phyloP scores from a whole-genome alignment of 2,329 filamentous ascomycete genomes.

The Fusarium anguioides region DNA sequence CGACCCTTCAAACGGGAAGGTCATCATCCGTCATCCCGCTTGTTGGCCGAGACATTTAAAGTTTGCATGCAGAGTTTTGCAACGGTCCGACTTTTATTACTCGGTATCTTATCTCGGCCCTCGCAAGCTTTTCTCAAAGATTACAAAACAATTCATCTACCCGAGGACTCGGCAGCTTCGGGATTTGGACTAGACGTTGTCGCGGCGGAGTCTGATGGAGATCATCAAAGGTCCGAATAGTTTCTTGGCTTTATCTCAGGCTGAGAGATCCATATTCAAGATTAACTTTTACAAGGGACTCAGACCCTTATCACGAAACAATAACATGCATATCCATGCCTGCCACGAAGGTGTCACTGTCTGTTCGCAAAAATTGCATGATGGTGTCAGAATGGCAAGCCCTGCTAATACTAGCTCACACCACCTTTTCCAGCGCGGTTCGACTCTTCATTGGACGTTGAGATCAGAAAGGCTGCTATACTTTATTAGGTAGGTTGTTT shows the following conservation, averaged over 20 bases:
- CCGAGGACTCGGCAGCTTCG: too few relatives aligned
- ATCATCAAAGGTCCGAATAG: conserved; percentile 26
- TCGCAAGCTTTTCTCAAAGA: too few relatives aligned
- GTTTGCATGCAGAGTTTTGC: too few relatives aligned
- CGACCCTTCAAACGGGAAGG: too few relatives aligned
- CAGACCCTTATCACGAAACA: not conserved
- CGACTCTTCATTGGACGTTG: not conserved
- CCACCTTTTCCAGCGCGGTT: not conserved
- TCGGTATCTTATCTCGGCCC: too few relatives aligned
- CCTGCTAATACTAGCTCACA: conserved; percentile 1
- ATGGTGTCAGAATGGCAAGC: conserved; percentile 1
- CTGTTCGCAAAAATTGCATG: not conserved
- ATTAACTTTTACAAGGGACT: conserved; percentile 5
- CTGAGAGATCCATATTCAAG: conserved; percentile 9
- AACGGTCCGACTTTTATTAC: too few relatives aligned
- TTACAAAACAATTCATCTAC: too few relatives aligned
- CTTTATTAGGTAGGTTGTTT: conserved; percentile 26
- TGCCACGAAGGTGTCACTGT: not conserved
- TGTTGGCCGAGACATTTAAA: too few relatives aligned
- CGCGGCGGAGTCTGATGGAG: not conserved
- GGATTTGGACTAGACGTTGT: not conserved
- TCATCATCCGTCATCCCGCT: too few relatives aligned
- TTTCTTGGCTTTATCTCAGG: not conserved
- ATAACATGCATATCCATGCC: not conserved
- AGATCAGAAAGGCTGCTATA: not conserved